phyloP scores from a whole-genome alignment of 2,329 filamentous ascomycete genomes.

The Fusarium devonianum region DNA sequence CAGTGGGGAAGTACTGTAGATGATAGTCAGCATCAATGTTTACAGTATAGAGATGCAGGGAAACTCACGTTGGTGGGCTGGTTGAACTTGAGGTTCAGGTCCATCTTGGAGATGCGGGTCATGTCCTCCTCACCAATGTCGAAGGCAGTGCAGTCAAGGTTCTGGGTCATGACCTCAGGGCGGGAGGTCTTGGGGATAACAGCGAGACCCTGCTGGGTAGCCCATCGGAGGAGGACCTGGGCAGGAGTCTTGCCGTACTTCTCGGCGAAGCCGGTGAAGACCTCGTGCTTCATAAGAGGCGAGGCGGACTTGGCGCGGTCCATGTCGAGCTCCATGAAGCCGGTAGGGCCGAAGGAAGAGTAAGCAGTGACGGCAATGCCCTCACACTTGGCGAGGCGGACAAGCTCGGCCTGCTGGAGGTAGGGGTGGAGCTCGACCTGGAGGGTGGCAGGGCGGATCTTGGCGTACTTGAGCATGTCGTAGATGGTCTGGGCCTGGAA shows the following conservation, averaged over 20 bases:
- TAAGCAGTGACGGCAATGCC: constrained; percentile 81
- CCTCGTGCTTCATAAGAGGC: constrained; percentile 74
- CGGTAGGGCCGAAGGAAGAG: constrained; percentile 81
- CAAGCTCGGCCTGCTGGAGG: constrained; percentile 75
- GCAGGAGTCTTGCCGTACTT: constrained; percentile 77
- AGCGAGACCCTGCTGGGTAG: constrained; percentile 80
- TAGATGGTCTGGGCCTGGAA: constrained; percentile 81
- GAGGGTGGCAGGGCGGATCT: constrained; percentile 75
- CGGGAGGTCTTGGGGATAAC: constrained; percentile 81
- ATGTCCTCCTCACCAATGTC: constrained; percentile 72
- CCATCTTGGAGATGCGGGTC: constrained; percentile 68
- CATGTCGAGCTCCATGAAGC: constrained; percentile 80
- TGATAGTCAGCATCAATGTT: constrained; percentile 21
- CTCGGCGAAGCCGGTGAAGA: constrained; percentile 69
- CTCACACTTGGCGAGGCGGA: constrained; percentile 73
- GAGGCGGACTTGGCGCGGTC: constrained; percentile 63
- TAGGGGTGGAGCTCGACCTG: constrained; percentile 94
- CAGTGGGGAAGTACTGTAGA: constrained; percentile 61
- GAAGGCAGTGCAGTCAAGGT: constrained; percentile 72
- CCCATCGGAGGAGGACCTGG: constrained; percentile 86
- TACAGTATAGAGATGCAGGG: neutral
- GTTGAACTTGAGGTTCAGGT: constrained; percentile 76
- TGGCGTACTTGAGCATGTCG: constrained; percentile 80
- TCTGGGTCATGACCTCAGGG: constrained; percentile 63
- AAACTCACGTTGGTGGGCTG: constrained; percentile 72